A percentile compares a stretch with the other conserved stretches of the same genome.
Conservation (phyloP, 805 yeast species). For the Wickerhamomyces mucosus region DNA sequence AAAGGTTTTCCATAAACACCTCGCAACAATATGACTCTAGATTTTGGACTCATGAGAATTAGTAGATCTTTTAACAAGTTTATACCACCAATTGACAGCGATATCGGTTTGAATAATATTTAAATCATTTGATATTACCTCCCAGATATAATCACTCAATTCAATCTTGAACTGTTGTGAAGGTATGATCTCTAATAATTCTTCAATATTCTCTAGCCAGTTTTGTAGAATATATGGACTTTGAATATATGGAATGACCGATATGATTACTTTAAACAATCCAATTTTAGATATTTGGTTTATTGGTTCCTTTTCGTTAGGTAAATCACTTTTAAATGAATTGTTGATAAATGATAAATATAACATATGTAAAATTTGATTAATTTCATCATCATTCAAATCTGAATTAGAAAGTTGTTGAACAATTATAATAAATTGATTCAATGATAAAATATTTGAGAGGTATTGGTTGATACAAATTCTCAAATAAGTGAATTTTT, state of each 20-base stretch:
- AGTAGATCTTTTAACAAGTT: no score
- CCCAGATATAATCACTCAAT: not conserved
- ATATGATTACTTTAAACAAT: not conserved
- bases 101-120: not conserved
- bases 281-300: not conserved
- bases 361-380: not conserved
- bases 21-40: no score
- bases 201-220: not conserved
- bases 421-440: not conserved
- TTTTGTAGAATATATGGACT: not conserved
- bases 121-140: not conserved
- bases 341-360: not conserved
- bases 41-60: no score
- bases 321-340: not conserved
- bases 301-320: not conserved
- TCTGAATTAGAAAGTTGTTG: not conserved
- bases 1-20: no score
- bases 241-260: not conserved
- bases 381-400: not conserved
- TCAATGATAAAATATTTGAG: not conserved
- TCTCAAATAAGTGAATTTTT: not conserved
- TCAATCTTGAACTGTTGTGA: not conserved
- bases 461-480: not conserved
- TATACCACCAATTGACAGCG: conserved; percentile 1
- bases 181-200: not conserved